These are phyloP conservation scores for Lolium perenne DNA, from an alignment of 176 grass and related monocot genomes.

Conservation along the genomic window DNA sequence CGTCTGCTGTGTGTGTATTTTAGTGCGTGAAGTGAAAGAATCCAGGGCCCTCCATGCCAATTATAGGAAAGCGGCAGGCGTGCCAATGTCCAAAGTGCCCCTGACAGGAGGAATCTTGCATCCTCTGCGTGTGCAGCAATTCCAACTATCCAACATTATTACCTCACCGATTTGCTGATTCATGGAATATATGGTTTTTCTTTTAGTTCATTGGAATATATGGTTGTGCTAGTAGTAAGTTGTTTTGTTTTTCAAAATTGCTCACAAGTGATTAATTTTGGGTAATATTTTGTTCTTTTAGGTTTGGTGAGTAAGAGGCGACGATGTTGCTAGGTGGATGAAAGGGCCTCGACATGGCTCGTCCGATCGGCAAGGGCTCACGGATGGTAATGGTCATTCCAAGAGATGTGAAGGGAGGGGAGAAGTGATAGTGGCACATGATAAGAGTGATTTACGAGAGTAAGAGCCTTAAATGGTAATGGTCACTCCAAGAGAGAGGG, in stretches of 20 bases:
- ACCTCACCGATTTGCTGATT: neutral
- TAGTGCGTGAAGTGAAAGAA: constrained; percentile 46
- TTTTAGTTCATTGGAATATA: neutral
- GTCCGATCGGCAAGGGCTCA: too few species aligned
- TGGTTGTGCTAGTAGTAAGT: neutral
- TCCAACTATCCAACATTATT: neutral
- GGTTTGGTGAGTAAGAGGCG: too few species aligned
- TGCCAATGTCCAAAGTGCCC: constrained; percentile 33
- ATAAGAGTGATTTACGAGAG: too few species aligned
- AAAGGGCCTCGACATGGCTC: too few species aligned
- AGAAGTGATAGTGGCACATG: too few species aligned
- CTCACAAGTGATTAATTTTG: neutral
- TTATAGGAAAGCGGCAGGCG: constrained; percentile 42
- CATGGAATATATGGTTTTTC: neutral
- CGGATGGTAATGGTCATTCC: too few species aligned
- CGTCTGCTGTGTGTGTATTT: constrained; percentile 5
- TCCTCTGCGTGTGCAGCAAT: neutral
- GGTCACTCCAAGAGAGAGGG: too few species aligned
- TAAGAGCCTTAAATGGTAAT: too few species aligned
- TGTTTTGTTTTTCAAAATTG: neutral
- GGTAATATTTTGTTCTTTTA: too few species aligned
- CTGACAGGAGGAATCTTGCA: neutral
- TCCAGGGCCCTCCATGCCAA: constrained; percentile 40
- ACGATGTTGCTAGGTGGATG: too few species aligned
- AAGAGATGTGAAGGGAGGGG: too few species aligned